phyloP scores from a whole-genome alignment of 179 eudicot species.

The Corrigiola litoralis region DNA sequence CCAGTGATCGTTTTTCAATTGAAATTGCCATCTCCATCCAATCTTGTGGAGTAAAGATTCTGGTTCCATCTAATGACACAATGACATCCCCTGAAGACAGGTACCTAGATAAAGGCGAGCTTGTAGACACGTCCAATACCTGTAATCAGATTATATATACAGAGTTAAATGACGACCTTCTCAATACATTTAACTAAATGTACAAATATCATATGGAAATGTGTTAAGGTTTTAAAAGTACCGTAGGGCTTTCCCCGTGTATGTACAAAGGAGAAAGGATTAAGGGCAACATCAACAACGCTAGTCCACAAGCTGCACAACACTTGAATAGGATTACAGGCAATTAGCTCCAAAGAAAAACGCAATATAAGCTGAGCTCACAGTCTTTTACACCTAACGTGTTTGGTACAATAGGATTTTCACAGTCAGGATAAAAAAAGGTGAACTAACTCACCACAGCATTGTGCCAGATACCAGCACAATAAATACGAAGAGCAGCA shows the following conservation, averaged over 20 bases:
- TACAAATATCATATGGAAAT: not conserved
- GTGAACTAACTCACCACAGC: slow-evolving; percentile 58
- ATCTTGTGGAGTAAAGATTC: slow-evolving; percentile 44
- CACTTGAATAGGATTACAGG: slow-evolving; percentile 40
- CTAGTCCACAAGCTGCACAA: slow-evolving; percentile 75
- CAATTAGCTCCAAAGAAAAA: slow-evolving; percentile 20
- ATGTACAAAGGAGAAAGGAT: slow-evolving; percentile 65
- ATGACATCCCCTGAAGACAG: slow-evolving; percentile 73
- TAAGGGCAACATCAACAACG: slow-evolving; percentile 64
- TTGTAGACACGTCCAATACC: slow-evolving; percentile 68
- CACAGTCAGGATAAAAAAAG: not conserved
- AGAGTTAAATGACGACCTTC: not conserved
- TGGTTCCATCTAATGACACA: slow-evolving; percentile 54
- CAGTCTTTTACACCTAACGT: not conserved
- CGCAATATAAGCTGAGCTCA: not conserved
- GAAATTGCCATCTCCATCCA: slow-evolving; percentile 53
- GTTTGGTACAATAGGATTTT: not conserved
- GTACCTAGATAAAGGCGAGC: slow-evolving; percentile 56
- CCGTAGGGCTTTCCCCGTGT: slow-evolving; percentile 73
- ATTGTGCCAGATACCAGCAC: slow-evolving; percentile 99
- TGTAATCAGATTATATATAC: slow-evolving; percentile 20
- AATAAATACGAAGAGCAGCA: slow-evolving; percentile 76
- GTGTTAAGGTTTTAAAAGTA: slow-evolving; percentile 25
- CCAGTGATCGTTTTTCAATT: slow-evolving; percentile 36
- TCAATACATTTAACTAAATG: slow-evolving; percentile 8